Evolutionary conservation across 495 filamentous ascomycete genomes (phyloP), one percentile per base, ranked within the genome.

Genomic region (Aspergillus affinis): DNA sequence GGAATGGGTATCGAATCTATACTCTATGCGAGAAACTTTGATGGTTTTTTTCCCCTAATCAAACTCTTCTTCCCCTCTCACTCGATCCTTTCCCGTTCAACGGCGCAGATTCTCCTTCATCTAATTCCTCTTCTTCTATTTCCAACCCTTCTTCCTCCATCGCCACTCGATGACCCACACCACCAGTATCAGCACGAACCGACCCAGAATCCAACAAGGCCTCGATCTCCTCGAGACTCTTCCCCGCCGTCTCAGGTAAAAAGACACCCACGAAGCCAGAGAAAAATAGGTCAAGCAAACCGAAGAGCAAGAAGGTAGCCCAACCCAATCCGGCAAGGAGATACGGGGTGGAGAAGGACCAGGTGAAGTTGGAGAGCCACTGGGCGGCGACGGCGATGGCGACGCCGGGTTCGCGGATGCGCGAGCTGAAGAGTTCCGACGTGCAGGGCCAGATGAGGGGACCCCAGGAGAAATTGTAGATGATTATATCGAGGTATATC

Each of bases 191-290:
- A 17, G 45, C 29, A 5, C n/a, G 47, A 27, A 20, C 51, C 54
- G 1, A 46, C 26, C 19, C 23, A 26, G 66, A 55, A 48, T 74
- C 81, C 56, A 91, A 92, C 71, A 91, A 65, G 18, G 78, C 45
- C 63, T 81, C 75, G 45, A 92, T 82, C 73, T 91, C 88, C 75
- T 92, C 89, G n/a, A 91, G 80, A 3, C 82, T 85, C 78, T 89
- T 88, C 23, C 86, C 81, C 21, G 80, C 83, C 3, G 89, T 91
- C 76, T 92, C 82, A 50, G 81, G 80, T 6, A 84, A 62, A 60
- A 74, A 80, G 62, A 76, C 62, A 44, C 66, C 76, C 9, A 79
- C 77, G 49, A 80, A 80, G 0, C 69, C 63, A 9, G 74, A 66
- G 18, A 81, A 75, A 3, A 69, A 48, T 57, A 76, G 54, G 64